A percentile compares a stretch with the other conserved stretches of the same genome.
Conservation (phyloP, 306 rosid genomes). For the Malus fusca region DNA sequence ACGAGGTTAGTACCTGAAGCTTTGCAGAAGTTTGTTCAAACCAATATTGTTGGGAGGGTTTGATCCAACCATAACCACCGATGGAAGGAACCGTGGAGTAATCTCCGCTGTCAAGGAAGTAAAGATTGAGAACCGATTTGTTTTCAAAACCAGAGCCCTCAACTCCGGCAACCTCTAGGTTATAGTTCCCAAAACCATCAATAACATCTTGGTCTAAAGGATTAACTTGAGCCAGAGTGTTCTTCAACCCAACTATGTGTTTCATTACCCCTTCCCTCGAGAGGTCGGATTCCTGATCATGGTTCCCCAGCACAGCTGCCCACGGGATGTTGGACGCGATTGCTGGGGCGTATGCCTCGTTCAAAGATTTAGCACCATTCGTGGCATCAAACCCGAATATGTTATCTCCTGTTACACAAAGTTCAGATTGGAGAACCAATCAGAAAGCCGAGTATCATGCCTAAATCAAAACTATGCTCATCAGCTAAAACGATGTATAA, state of each 20-base stretch:
- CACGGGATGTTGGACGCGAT: constrained; percentile 76
- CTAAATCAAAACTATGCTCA: neutral
- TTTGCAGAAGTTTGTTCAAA: constrained; percentile 54
- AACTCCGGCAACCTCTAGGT: constrained; percentile 69
- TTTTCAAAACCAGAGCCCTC: constrained; percentile 58
- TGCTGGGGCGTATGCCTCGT: constrained; percentile 87
- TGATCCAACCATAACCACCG: constrained; percentile 83
- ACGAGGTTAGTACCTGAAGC: constrained; percentile 48
- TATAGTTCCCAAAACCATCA: constrained; percentile 93
- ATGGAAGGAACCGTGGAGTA: constrained; percentile 61
- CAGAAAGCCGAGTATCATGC: neutral
- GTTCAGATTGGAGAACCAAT: neutral
- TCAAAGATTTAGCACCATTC: constrained; percentile 65
- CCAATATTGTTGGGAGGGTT: constrained; percentile 90
- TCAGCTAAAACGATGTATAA: neutral
- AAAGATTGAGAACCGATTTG: constrained; percentile 82
- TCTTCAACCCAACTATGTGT: constrained; percentile 63
- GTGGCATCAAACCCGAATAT: constrained; percentile 54
- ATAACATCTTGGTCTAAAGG: constrained; percentile 44
- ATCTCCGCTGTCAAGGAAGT: constrained; percentile 94
- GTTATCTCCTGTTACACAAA: constrained; percentile 63
- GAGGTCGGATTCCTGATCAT: constrained; percentile 86
- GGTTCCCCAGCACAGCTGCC: constrained; percentile 92
- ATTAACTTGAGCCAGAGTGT: constrained; percentile 60
- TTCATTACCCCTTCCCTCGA: constrained; percentile 88